Evolutionary conservation across 306 rosid species (phyloP).

Genomic region (Cotoneaster glaucophyllus): DNA sequence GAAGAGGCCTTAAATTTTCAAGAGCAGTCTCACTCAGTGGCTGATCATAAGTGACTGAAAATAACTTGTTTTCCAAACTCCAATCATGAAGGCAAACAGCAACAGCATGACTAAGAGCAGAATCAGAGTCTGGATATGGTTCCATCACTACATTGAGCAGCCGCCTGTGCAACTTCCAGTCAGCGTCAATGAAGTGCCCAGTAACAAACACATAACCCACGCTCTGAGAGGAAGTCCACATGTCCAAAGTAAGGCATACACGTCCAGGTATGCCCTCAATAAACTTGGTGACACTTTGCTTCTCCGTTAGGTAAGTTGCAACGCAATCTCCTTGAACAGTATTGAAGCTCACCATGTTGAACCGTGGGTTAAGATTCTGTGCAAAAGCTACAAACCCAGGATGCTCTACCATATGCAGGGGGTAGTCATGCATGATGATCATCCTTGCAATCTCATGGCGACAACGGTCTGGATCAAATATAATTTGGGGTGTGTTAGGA

Average conservation of each 20-base stretch:
- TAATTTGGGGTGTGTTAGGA: slow-evolving; percentile 49
- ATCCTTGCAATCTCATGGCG: slow-evolving; percentile 91
- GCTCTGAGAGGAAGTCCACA: slow-evolving; percentile 76
- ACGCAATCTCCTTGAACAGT: slow-evolving; percentile 93
- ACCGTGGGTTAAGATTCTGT: slow-evolving; percentile 85
- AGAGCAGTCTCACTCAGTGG: slow-evolving; percentile 36
- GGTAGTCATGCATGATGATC: slow-evolving; percentile 97
- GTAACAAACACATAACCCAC: slow-evolving; percentile 83
- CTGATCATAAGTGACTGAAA: slow-evolving; percentile 65
- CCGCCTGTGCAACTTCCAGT: slow-evolving; percentile 83
- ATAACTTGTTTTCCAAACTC: slow-evolving; percentile 67
- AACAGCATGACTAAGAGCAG: slow-evolving; percentile 74
- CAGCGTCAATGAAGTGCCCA: slow-evolving; percentile 80
- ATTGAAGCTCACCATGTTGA: slow-evolving; percentile 86
- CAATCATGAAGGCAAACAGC: slow-evolving; percentile 91
- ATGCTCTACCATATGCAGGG: slow-evolving; percentile 95
- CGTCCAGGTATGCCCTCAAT: slow-evolving; percentile 79
- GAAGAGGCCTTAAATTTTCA: slow-evolving; percentile 72
- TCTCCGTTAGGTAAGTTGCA: slow-evolving; percentile 76
- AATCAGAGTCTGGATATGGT: slow-evolving; percentile 76
- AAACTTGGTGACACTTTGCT: slow-evolving; percentile 53
- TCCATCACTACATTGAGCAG: slow-evolving; percentile 94
- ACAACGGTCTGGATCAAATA: slow-evolving; percentile 74
- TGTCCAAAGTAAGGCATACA: slow-evolving; percentile 73
- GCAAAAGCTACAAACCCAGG: slow-evolving; percentile 84